phyloP scores from a whole-genome alignment of 805 yeast species.

The Isabelozyma heimii region DNA sequence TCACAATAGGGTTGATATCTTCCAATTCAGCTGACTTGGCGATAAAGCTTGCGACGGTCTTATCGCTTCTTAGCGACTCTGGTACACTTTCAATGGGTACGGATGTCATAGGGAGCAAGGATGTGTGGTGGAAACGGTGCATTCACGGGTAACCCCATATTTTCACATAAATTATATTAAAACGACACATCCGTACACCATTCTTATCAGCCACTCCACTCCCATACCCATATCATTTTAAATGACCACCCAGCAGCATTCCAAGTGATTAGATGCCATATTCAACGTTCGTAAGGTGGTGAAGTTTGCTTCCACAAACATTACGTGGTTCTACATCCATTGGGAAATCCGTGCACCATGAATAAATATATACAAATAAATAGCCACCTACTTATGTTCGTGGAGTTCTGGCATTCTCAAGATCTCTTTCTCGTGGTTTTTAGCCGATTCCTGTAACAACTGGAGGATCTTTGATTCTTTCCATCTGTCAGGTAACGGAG shows the following conservation, averaged over 20 bases:
- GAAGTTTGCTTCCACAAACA: no score
- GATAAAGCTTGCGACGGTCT: constrained; percentile 45
- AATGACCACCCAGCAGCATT: no score
- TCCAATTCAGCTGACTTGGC: constrained; percentile 58
- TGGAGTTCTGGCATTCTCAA: constrained; percentile 77
- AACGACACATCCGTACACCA: neutral
- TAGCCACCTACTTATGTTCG: neutral
- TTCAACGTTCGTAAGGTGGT: no score
- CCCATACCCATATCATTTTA: no score
- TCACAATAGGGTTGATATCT: constrained; percentile 58
- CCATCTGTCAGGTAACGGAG: constrained; percentile 90
- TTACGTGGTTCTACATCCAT: no score
- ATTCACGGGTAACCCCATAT: no score
- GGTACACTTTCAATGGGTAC: constrained; percentile 15
- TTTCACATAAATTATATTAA: no score
- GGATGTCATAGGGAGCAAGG: neutral
- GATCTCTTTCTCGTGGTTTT: constrained; percentile 67
- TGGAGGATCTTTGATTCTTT: constrained; percentile 60
- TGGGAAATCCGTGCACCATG: neutral
- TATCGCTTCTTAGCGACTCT: constrained; percentile 21
- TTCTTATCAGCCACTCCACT: neutral
- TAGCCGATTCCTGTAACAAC: constrained; percentile 68
- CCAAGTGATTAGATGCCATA: no score
- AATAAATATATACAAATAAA: neutral
- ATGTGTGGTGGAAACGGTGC: no score